Evolutionary conservation across 768 basidiomycete species (phyloP).

Genomic region (Strobilomyces confusus): DNA sequence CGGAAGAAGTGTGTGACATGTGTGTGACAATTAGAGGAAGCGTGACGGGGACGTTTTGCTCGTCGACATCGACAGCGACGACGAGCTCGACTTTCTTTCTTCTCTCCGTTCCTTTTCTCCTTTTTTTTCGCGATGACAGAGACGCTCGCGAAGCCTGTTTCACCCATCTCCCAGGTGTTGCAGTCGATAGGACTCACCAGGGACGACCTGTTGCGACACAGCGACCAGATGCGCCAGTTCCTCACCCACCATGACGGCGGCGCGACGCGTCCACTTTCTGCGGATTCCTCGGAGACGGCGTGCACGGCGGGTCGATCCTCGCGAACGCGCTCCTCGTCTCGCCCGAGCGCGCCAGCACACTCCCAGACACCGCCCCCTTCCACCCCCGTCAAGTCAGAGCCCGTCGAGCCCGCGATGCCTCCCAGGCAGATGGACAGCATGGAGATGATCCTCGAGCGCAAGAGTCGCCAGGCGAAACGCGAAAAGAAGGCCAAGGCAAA

Average conservation of each 20-base stretch:
- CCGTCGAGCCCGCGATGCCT: slow-evolving; percentile 45
- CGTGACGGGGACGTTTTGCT: slow-evolving; percentile 19
- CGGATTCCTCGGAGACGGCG: slow-evolving; percentile 32
- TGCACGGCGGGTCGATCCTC: slow-evolving; percentile 39
- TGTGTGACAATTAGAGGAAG: slow-evolving; percentile 17
- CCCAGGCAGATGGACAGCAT: slow-evolving; percentile 65
- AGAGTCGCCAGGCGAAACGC: slow-evolving; percentile 51
- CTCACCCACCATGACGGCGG: slow-evolving; percentile 51
- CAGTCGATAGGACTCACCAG: slow-evolving; percentile 71
- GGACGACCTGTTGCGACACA: slow-evolving; percentile 67
- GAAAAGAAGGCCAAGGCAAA: slow-evolving; percentile 45
- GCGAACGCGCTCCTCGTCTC: slow-evolving; percentile 43
- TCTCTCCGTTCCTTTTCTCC: not conserved
- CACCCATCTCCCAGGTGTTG: slow-evolving; percentile 72
- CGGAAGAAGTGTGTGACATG: slow-evolving; percentile 21
- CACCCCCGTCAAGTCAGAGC: slow-evolving; percentile 65
- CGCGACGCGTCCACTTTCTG: slow-evolving; percentile 42
- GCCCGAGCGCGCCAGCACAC: slow-evolving; percentile 42
- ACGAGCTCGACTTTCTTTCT: slow-evolving; percentile 8
- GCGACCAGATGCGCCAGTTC: slow-evolving; percentile 78
- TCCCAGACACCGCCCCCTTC: slow-evolving; percentile 41
- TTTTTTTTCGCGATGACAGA: slow-evolving; percentile 18
- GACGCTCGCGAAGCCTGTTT: slow-evolving; percentile 33
- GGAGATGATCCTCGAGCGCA: slow-evolving; percentile 74
- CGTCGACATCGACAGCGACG: slow-evolving; percentile 21